Percentiles rank a stretch among this genome's conserved stretches.
Conservation (phyloP, 768 basidiomycete genomes). For the Suillus weaverae region DNA sequence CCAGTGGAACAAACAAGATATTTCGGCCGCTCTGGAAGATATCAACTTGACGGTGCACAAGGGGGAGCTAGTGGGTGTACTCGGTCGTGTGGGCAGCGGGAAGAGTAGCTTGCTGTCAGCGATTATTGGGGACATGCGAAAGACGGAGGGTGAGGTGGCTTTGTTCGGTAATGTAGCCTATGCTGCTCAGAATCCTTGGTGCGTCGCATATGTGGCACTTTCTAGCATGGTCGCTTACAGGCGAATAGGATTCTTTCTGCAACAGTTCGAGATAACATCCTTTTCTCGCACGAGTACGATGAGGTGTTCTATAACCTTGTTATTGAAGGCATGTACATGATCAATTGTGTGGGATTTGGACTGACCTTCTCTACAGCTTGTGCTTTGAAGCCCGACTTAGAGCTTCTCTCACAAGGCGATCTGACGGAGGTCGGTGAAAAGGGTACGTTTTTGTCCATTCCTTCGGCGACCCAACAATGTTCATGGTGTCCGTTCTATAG, state of each 20-base stretch:
- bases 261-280: constrained; percentile 85
- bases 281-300: constrained; percentile 89
- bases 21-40: constrained; percentile 67
- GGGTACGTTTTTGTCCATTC: constrained; percentile 38
- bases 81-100: constrained; percentile 89
- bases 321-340: constrained; percentile 56
- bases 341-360: not conserved
- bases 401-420: constrained; percentile 79
- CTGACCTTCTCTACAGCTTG: constrained; percentile 53
- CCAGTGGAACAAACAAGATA: constrained; percentile 62
- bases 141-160: constrained; percentile 68
- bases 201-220: constrained; percentile 14
- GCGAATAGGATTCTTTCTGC: constrained; percentile 74
- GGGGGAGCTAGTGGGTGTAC: constrained; percentile 81
- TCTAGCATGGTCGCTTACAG: not conserved
- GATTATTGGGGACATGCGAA: constrained; percentile 85
- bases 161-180: constrained; percentile 76
- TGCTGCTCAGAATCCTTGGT: constrained; percentile 88
- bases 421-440: constrained; percentile 85
- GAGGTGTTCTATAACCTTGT: constrained; percentile 81
- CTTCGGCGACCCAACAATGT: not conserved
- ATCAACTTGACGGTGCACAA: constrained; percentile 75
- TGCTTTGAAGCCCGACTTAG: constrained; percentile 80
- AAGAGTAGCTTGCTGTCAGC: constrained; percentile 84
- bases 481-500: constrained; percentile 20